These are phyloP conservation scores for Phylloporus rhodoxanthus DNA, from an alignment of 768 basidiomycete species.

Conservation along the genomic window DNA sequence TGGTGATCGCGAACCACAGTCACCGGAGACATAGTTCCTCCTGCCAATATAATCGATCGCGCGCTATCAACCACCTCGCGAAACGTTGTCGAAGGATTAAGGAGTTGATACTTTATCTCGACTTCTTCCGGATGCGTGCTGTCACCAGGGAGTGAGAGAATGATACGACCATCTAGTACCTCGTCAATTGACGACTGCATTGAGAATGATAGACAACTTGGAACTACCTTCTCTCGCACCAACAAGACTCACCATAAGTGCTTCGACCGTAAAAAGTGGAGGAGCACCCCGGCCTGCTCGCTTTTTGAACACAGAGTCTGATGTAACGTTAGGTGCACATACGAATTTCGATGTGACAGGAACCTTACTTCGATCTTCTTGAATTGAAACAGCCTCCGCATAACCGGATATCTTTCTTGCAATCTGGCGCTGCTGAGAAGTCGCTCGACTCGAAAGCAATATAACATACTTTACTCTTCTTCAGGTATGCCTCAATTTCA, in stretches of 20 bases:
- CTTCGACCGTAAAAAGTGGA: constrained; percentile 74
- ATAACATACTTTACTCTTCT: constrained; percentile 76
- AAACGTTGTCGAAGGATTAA: constrained; percentile 88
- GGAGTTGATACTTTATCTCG: constrained; percentile 82
- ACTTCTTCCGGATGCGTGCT: constrained; percentile 38
- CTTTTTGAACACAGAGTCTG: constrained; percentile 8
- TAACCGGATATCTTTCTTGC: constrained; percentile 85
- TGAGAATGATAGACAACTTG: background rate
- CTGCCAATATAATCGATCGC: constrained; percentile 83
- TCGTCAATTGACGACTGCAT: background rate
- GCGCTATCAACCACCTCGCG: constrained; percentile 77
- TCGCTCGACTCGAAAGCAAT: background rate
- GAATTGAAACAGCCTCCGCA: constrained; percentile 53
- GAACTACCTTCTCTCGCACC: constrained; percentile 63
- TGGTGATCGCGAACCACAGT: constrained; percentile 20
- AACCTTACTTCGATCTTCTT: constrained; percentile 30
- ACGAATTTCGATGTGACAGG: background rate
- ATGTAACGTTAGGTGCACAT: background rate
- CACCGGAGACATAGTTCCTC: constrained; percentile 99
- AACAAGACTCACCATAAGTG: constrained; percentile 72
- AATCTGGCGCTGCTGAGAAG: constrained; percentile 35
- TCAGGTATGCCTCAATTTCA: constrained; percentile 77
- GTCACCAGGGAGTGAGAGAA: constrained; percentile 43
- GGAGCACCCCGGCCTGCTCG: constrained; percentile 45
- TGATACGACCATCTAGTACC: constrained; percentile 67